These are phyloP conservation scores for Cardamine resedifolia DNA, from an alignment of 345 rosid species.

Conservation along the genomic window DNA sequence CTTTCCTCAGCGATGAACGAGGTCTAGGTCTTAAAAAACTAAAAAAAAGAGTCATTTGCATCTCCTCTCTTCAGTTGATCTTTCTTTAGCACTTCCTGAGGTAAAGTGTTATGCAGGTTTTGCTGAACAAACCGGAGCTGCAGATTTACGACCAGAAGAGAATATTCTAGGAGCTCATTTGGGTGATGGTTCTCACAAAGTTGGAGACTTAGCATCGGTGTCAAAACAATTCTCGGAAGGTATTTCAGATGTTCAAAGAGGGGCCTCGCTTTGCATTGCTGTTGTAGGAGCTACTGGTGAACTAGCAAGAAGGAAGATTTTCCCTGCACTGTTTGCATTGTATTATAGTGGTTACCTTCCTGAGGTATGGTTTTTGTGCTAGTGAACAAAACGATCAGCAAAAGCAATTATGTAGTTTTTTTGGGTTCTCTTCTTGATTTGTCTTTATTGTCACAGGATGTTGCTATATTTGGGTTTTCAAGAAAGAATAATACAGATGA, in stretches of 20 bases:
- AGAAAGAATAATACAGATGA: conserved; percentile 69
- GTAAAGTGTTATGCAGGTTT: conserved; percentile 30
- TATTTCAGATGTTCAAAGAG: conserved; percentile 33
- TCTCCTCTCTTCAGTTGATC: neutral
- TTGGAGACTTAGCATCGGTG: conserved; percentile 7
- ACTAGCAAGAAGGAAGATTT: conserved; percentile 62
- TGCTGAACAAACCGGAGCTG: conserved; percentile 14
- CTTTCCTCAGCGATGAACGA: conserved; percentile 34
- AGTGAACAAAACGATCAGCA: neutral
- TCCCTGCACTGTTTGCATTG: conserved; percentile 75
- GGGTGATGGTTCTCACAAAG: conserved; percentile 5
- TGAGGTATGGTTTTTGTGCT: conserved; percentile 48
- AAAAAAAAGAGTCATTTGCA: neutral
- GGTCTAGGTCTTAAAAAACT: conserved; percentile 28
- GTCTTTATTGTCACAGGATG: conserved; percentile 49
- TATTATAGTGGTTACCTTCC: conserved; percentile 77
- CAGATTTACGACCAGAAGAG: conserved; percentile 29
- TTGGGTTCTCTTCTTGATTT: conserved; percentile 8
- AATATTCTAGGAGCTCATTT: conserved; percentile 14
- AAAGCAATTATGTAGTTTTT: neutral
- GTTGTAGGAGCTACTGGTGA: conserved; percentile 83
- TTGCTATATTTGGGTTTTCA: conserved; percentile 67
- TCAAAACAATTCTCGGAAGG: conserved; percentile 27
- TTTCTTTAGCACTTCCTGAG: neutral
- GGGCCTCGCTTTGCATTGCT: conserved; percentile 64